Evolutionary conservation across 176 grass and related monocot genomes (phyloP).

Genomic region (Phyllostachys edulis): DNA sequence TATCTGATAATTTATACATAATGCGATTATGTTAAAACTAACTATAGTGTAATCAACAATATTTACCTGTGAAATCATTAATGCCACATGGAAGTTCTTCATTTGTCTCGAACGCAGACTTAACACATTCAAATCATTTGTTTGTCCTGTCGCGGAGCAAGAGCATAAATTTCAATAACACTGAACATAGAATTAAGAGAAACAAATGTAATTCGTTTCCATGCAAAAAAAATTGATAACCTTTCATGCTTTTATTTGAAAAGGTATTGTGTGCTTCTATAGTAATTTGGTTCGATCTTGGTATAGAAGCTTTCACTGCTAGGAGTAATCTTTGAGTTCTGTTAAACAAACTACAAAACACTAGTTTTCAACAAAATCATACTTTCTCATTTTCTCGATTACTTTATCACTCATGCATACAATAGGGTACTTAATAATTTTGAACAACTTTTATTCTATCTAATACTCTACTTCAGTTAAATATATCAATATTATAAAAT

Average conservation of each 20-base stretch:
- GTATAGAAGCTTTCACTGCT: neutral
- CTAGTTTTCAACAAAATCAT: conserved; percentile 9
- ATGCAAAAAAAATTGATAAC: neutral
- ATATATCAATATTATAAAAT: conserved; percentile 5
- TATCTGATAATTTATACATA: conserved; percentile 18
- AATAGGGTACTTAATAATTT: neutral
- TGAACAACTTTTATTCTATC: neutral
- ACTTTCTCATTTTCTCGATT: neutral
- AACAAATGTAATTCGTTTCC: neutral
- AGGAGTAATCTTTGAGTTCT: conserved; percentile 16
- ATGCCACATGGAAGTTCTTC: conserved; percentile 94
- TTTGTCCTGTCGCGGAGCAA: conserved; percentile 62
- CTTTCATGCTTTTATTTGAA: conserved; percentile 24
- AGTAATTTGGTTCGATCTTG: neutral
- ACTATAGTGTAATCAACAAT: conserved; percentile 13
- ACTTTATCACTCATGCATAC: neutral
- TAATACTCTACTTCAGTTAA: conserved; percentile 5
- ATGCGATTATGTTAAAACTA: conserved; percentile 13
- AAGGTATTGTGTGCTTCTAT: neutral
- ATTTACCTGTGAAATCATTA: conserved; percentile 93
- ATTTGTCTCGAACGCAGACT: conserved; percentile 79
- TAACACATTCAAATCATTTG: conserved; percentile 68
- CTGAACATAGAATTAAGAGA: neutral
- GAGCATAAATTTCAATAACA: conserved; percentile 1
- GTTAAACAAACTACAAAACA: conserved; percentile 27